Conservation (phyloP, 106 monocot genomes). For the Ottelia alismoides region DNA sequence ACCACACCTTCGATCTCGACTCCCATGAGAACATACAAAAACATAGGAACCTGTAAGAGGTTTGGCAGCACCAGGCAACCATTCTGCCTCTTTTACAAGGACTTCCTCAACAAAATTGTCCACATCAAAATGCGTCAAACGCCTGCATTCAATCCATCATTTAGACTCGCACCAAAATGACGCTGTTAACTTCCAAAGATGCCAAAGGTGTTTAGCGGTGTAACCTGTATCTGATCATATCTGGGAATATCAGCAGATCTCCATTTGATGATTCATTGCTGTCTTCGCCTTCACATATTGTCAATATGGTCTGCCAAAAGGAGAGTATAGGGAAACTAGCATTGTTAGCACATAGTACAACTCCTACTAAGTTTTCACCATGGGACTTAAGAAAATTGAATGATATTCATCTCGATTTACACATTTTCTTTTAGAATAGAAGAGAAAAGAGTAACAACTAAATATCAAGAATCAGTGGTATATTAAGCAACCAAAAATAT, state of each 20-base stretch:
- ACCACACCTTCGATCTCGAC: constrained; percentile 83
- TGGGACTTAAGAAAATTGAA: neutral
- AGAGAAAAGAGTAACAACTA: too few species aligned
- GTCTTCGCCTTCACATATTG: constrained; percentile 91
- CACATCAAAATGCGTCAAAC: constrained; percentile 80
- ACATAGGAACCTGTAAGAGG: constrained; percentile 62
- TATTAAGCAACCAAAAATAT: too few species aligned
- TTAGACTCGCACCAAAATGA: too few species aligned
- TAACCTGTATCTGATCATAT: constrained; percentile 96
- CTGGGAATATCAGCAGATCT: constrained; percentile 94
- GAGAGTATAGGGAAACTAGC: neutral
- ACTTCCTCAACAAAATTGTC: constrained; percentile 85
- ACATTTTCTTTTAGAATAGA: too few species aligned
- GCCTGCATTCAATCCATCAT: constrained; percentile 57
- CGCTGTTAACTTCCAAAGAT: neutral
- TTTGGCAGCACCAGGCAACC: constrained; percentile 51
- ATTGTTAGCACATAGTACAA: neutral
- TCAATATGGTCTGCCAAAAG: constrained; percentile 61
- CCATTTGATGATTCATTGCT: constrained; percentile 92
- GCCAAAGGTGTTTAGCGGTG: neutral
- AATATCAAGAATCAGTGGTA: too few species aligned
- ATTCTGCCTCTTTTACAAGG: constrained; percentile 68
- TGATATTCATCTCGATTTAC: too few species aligned
- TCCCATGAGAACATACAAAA: constrained; percentile 91
- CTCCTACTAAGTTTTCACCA: neutral